phyloP scores from a whole-genome alignment of 169 alveolate genomes.

The Eimeria necatrix region DNA sequence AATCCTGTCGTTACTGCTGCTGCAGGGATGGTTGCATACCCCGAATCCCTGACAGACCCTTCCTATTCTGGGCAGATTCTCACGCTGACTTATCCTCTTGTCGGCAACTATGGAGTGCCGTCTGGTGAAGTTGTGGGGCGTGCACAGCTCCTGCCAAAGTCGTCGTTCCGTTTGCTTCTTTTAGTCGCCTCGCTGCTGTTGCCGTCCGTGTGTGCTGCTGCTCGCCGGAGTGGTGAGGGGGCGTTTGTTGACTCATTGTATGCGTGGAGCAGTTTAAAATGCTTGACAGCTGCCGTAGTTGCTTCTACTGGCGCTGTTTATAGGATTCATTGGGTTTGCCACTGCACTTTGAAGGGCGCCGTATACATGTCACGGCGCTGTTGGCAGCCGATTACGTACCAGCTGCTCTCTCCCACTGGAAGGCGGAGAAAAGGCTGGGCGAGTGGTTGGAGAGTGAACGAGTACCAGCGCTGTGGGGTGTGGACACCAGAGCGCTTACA shows the following conservation, averaged over 20 bases:
- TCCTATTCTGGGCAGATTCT: slow-evolving; percentile 92
- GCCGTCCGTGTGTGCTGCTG: not conserved
- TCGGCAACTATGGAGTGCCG: slow-evolving; percentile 94
- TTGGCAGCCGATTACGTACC: slow-evolving; percentile 89
- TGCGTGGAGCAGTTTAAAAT: not conserved
- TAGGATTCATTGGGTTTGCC: slow-evolving; percentile 88
- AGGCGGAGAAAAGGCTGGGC: slow-evolving; percentile 82
- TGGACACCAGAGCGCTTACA: slow-evolving; percentile 93
- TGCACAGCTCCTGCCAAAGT: not conserved
- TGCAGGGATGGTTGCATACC: slow-evolving; percentile 92
- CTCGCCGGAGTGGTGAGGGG: not conserved
- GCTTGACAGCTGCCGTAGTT: no score
- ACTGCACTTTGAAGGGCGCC: slow-evolving; percentile 87
- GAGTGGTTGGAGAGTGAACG: slow-evolving; percentile 84
- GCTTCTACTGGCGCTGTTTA: not conserved
- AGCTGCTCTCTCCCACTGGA: slow-evolving; percentile 84
- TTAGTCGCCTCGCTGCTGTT: not conserved
- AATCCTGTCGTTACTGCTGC: not conserved
- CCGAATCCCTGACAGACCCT: slow-evolving; percentile 94
- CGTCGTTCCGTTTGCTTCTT: not conserved
- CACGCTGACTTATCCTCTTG: slow-evolving; percentile 90
- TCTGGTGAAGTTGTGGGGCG: slow-evolving; percentile 84
- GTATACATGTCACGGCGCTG: slow-evolving; percentile 87
- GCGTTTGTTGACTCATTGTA: not conserved
- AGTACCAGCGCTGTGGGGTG: slow-evolving; percentile 87